Evolutionary conservation across 2,329 filamentous ascomycete species (phyloP).

Genomic region (Pseudopyrenochaeta lycopersici): DNA sequence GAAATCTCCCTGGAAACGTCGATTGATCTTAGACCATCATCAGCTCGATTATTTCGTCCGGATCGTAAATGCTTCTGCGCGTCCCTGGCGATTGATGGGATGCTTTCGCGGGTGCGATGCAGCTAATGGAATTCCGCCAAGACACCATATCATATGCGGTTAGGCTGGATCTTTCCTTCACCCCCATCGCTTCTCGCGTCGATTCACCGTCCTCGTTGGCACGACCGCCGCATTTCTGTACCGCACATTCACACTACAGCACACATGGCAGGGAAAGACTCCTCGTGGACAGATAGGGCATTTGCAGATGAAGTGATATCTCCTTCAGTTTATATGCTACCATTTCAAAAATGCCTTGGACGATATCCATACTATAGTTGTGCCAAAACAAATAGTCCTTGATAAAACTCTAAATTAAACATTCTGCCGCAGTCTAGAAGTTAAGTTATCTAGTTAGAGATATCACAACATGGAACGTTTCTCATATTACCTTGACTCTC

Average conservation of each 20-base stretch:
- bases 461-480: not conserved
- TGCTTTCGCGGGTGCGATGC: slow-evolving; percentile 32
- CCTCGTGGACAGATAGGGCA: too few species aligned
- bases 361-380: too few species aligned
- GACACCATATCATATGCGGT: slow-evolving; percentile 6
- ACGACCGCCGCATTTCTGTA: not conserved
- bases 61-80: slow-evolving; percentile 29
- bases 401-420: not conserved
- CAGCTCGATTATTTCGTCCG: slow-evolving; percentile 13
- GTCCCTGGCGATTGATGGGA: slow-evolving; percentile 32
- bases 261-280: too few species aligned
- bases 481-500: too few species aligned
- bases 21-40: slow-evolving; percentile 10
- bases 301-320: not conserved
- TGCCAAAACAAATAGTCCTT: not conserved
- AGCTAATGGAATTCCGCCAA: slow-evolving; percentile 26
- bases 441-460: not conserved
- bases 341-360: too few species aligned
- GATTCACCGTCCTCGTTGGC: not conserved
- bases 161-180: slow-evolving; percentile 6
- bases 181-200: not conserved
- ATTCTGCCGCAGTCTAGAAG: not conserved
- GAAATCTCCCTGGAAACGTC: not conserved
- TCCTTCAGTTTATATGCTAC: too few species aligned
- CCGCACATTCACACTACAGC: too few species aligned